Evolutionary conservation across 2,329 filamentous ascomycete species (phyloP).

Genomic region (Achaetomium macrosporum): DNA sequence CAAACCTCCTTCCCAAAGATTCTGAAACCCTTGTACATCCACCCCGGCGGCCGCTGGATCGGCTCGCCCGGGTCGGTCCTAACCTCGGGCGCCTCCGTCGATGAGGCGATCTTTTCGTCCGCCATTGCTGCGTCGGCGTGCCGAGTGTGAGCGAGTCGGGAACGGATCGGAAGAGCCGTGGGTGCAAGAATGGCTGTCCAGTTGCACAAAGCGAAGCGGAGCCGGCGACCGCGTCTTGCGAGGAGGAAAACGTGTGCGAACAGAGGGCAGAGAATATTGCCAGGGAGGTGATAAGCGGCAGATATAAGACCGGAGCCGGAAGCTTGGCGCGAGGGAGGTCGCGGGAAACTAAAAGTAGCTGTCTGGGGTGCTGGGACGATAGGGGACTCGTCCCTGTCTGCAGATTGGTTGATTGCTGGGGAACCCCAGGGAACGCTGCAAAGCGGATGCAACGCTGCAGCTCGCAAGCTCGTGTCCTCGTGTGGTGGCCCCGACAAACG

Average conservation of each 20-base stretch:
- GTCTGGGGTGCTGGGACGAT: constrained; percentile 3
- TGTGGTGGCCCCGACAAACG: constrained; percentile 9
- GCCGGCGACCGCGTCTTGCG: neutral
- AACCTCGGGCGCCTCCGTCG: constrained; percentile 6
- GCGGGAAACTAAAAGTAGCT: constrained; percentile 6
- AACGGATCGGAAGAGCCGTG: neutral
- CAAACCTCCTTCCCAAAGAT: constrained; percentile 52
- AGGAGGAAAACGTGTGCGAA: constrained; percentile 1
- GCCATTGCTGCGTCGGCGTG: constrained; percentile 11
- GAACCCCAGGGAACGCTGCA: constrained; percentile 8
- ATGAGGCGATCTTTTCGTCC: constrained; percentile 16
- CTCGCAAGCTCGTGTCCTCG: constrained; percentile 3
- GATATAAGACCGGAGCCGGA: constrained; percentile 8
- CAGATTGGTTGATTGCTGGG: constrained; percentile 2
- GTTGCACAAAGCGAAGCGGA: neutral
- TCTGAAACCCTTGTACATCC: constrained; percentile 62
- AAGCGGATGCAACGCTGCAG: constrained; percentile 18
- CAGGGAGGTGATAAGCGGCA: constrained; percentile 3
- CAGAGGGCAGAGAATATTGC: neutral
- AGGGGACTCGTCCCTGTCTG: neutral
- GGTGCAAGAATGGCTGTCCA: neutral
- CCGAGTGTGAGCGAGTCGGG: neutral
- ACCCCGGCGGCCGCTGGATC: constrained; percentile 43
- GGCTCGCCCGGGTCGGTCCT: constrained; percentile 1
- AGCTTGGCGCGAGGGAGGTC: constrained; percentile 5